Conservation (phyloP, 768 basidiomycete species). For the Mycena galopus region DNA sequence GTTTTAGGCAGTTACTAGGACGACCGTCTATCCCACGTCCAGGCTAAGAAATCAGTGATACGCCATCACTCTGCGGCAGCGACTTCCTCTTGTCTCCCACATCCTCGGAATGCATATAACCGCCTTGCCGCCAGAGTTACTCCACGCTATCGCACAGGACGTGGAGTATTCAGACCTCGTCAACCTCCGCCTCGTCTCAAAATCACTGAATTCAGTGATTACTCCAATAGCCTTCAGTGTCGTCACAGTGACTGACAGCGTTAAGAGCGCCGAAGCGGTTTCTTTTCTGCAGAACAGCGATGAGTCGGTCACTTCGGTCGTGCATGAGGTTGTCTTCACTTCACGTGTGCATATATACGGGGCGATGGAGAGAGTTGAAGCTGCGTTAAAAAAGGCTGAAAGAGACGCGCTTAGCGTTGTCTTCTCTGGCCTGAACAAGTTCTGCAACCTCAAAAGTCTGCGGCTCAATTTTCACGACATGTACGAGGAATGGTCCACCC, state of each 20-base stretch:
- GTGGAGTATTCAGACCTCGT: not conserved
- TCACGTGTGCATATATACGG: no score
- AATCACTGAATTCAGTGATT: constrained; percentile 8
- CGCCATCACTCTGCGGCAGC: no score
- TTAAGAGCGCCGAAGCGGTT: constrained; percentile 1
- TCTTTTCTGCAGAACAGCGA: constrained; percentile 1
- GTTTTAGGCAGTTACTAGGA: no score
- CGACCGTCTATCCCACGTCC: no score
- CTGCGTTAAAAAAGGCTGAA: not conserved
- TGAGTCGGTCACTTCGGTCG: not conserved
- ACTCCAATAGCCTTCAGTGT: constrained; percentile 19
- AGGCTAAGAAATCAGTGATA: no score
- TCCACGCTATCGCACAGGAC: not conserved
- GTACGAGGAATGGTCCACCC: not conserved
- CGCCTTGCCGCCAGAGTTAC: not conserved
- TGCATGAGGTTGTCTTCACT: constrained; percentile 7
- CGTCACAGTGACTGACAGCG: constrained; percentile 6
- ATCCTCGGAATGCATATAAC: no score
- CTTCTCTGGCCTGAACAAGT: not conserved
- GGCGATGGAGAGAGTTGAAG: not conserved
- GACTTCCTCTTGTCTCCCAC: no score
- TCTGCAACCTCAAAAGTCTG: not conserved
- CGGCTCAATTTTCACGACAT: not conserved
- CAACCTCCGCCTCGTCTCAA: constrained; percentile 24
- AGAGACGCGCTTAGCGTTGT: not conserved